A percentile compares a stretch with the other conserved stretches of the same genome.
These are phyloP conservation scores for Xylaria arbuscula DNA, from an alignment of 2,329 filamentous ascomycete species.

Conservation along the genomic window DNA sequence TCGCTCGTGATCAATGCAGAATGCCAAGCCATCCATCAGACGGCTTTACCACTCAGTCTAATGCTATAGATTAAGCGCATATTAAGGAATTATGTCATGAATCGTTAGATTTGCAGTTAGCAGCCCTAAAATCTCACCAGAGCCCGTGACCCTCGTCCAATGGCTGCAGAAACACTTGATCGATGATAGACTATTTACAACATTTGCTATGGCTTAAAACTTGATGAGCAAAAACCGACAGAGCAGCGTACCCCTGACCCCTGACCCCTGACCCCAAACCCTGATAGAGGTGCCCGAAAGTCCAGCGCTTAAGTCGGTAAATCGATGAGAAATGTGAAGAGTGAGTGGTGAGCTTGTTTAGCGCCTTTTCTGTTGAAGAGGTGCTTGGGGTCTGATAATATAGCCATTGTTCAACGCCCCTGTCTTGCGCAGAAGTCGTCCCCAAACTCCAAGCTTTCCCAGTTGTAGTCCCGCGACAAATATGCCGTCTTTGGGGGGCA, in stretches of 20 bases:
- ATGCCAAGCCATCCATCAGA: neutral
- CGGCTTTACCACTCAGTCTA: neutral
- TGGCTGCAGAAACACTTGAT: no score
- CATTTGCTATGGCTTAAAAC: no score
- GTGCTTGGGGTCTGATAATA: neutral
- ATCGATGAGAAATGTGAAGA: no score
- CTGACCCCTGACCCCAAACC: no score
- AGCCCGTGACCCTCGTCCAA: no score
- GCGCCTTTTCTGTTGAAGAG: neutral
- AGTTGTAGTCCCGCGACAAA: constrained; percentile 18
- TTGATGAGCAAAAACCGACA: no score
- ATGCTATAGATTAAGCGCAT: neutral
- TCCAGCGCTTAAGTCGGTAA: neutral
- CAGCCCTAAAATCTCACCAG: no score
- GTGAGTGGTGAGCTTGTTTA: neutral
- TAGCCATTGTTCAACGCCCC: constrained; percentile 18
- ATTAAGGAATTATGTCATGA: no score
- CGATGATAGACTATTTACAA: no score
- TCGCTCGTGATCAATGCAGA: neutral
- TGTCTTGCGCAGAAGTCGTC: constrained; percentile 16
- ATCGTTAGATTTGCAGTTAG: no score
- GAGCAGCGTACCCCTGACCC: no score
- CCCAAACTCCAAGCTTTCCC: constrained; percentile 20
- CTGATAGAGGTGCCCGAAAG: no score
- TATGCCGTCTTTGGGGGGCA: neutral